Evolutionary conservation across 306 rosid species (phyloP).

Genomic region (Castanospermum australe): DNA sequence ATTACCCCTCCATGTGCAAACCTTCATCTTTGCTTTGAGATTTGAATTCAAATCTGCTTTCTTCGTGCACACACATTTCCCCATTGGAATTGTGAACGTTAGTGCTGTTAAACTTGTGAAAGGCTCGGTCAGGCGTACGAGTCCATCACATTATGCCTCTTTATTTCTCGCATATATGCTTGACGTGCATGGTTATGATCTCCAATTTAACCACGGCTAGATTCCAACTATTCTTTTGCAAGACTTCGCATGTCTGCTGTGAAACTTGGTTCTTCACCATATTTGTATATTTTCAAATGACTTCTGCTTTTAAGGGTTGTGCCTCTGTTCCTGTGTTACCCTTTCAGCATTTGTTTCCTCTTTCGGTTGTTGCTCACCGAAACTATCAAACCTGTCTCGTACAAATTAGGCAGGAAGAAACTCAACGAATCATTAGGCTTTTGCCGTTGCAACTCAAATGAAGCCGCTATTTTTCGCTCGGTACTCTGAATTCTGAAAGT

Average conservation of each 20-base stretch:
- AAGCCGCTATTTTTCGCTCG: neutral
- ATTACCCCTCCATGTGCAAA: slow-evolving; percentile 42
- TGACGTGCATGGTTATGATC: neutral
- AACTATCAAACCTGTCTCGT: neutral
- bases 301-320: neutral
- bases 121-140: neutral
- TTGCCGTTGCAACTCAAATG: neutral
- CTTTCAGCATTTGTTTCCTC: neutral
- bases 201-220: neutral
- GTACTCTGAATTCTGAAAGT: too few relatives aligned
- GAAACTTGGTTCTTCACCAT: neutral
- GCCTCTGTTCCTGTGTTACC: neutral
- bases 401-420: neutral
- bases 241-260: neutral
- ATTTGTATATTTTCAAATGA: neutral
- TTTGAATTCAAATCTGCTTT: slow-evolving; percentile 34
- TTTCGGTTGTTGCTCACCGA: neutral
- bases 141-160: neutral
- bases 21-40: slow-evolving; percentile 16
- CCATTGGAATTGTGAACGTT: slow-evolving; percentile 19
- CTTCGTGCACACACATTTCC: neutral
- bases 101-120: slow-evolving; percentile 20
- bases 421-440: neutral
- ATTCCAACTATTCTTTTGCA: neutral
- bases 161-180: neutral